Evolutionary conservation across 1,284 basidiomycete genomes (phyloP).

Genomic region (Leccinum holopus): DNA sequence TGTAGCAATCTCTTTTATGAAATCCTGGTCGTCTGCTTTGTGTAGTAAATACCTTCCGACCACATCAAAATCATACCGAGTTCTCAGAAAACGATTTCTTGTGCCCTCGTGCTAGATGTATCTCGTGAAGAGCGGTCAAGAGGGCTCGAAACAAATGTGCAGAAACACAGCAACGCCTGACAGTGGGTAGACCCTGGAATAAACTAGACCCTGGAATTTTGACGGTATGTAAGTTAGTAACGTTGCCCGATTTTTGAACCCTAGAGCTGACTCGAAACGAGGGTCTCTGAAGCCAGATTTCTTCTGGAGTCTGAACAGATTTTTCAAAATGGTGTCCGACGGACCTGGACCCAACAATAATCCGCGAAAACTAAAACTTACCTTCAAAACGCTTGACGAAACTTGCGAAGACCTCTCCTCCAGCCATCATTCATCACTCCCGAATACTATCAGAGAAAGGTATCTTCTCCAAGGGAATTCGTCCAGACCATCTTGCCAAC

Average conservation of each 20-base stretch:
- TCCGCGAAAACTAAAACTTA: not conserved
- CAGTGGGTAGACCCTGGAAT: no score
- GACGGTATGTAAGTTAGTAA: not conserved
- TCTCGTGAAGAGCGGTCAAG: not conserved
- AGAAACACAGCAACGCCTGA: not conserved
- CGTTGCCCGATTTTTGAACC: not conserved
- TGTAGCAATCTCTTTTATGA: not conserved
- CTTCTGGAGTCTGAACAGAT: not conserved
- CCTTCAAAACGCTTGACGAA: not conserved
- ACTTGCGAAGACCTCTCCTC: not conserved
- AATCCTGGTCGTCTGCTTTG: not conserved
- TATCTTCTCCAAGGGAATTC: not conserved
- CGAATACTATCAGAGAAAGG: no score
- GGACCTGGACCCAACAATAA: not conserved
- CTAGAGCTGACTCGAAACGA: not conserved
- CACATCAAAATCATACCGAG: not conserved
- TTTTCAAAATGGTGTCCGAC: not conserved
- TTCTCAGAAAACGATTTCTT: not conserved
- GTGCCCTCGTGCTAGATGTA: not conserved
- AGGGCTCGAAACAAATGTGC: not conserved
- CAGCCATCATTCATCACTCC: no score
- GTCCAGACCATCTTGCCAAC: not conserved
- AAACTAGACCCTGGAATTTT: not conserved
- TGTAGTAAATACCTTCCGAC: not conserved
- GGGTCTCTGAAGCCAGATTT: not conserved